Evolutionary conservation across 2,329 filamentous ascomycete species (phyloP).

Genomic region (Mariannaea sp.): DNA sequence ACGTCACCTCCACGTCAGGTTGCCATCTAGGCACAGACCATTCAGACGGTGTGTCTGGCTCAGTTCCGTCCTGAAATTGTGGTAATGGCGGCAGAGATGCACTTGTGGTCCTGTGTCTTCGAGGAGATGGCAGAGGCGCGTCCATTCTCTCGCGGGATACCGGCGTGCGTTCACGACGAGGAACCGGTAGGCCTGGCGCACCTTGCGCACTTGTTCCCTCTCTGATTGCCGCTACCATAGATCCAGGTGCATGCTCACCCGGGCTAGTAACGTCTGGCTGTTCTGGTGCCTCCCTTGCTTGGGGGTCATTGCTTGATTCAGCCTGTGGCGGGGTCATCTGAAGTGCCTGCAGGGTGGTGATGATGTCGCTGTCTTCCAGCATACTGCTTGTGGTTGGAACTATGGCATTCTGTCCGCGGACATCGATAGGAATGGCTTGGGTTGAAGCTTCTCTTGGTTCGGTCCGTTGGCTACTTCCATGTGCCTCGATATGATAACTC

Average conservation of each 20-base stretch:
- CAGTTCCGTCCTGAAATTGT: constrained; percentile 13
- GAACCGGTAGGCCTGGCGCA: constrained; percentile 8
- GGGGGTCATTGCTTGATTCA: constrained; percentile 6
- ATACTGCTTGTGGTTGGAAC: neutral
- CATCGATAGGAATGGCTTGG: neutral
- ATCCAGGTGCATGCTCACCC: neutral
- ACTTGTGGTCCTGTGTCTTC: constrained; percentile 11
- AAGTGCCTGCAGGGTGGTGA: constrained; percentile 5
- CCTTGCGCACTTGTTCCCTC: constrained; percentile 8
- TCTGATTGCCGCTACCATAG: neutral
- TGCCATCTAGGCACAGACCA: constrained; percentile 80
- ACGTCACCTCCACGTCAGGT: constrained; percentile 79
- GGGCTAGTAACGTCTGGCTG: neutral
- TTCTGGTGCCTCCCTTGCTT: constrained; percentile 1
- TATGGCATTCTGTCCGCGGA: neutral
- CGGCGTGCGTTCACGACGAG: constrained; percentile 25
- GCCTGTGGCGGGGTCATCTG: neutral
- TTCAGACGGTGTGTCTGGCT: constrained; percentile 39
- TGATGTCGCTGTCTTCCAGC: constrained; percentile 7
- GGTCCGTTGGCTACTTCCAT: neutral
- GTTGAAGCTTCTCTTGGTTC: neutral
- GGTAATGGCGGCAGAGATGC: constrained; percentile 29
- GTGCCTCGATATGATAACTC: no score
- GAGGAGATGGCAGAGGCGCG: constrained; percentile 32
- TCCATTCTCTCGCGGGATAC: constrained; percentile 38